These are phyloP conservation scores for Kwoniella botswanensis DNA, from an alignment of 768 basidiomycete genomes.

Conservation along the genomic window DNA sequence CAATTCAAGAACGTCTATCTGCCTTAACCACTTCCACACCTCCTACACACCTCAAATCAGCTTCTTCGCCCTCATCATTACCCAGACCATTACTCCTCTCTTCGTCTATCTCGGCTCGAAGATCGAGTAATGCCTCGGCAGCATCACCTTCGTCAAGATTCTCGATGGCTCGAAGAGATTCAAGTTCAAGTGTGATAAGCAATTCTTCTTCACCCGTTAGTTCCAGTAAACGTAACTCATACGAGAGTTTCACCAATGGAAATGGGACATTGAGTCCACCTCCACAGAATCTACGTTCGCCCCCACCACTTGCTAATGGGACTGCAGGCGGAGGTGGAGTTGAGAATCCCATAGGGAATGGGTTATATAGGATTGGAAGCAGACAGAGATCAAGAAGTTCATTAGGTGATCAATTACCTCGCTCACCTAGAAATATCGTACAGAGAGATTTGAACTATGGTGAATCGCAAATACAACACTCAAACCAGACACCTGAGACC, in stretches of 20 bases:
- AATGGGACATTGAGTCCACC: constrained; percentile 21
- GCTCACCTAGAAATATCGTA: background rate
- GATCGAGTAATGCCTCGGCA: constrained; percentile 4
- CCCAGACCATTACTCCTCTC: constrained; percentile 24
- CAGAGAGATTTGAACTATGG: constrained; percentile 23
- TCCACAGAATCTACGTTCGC: background rate
- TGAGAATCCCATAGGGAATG: constrained; percentile 6
- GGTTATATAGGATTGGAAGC: constrained; percentile 25
- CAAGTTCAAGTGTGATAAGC: background rate
- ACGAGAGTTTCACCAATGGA: background rate
- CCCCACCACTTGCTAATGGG: background rate
- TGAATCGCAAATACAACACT: background rate
- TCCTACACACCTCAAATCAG: background rate
- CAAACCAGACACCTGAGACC: no score
- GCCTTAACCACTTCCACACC: constrained; percentile 13
- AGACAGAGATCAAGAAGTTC: constrained; percentile 21
- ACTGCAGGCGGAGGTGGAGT: background rate
- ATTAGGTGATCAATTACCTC: background rate
- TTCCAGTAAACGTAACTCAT: constrained; percentile 4
- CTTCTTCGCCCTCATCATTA: background rate
- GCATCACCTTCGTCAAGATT: background rate
- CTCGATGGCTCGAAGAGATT: constrained; percentile 7
- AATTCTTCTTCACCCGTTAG: constrained; percentile 3
- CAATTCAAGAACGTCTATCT: constrained; percentile 20
- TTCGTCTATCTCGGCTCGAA: constrained; percentile 11